Evolutionary conservation across 2,329 filamentous ascomycete species (phyloP).

Genomic region (Colletotrichum plurivorum): DNA sequence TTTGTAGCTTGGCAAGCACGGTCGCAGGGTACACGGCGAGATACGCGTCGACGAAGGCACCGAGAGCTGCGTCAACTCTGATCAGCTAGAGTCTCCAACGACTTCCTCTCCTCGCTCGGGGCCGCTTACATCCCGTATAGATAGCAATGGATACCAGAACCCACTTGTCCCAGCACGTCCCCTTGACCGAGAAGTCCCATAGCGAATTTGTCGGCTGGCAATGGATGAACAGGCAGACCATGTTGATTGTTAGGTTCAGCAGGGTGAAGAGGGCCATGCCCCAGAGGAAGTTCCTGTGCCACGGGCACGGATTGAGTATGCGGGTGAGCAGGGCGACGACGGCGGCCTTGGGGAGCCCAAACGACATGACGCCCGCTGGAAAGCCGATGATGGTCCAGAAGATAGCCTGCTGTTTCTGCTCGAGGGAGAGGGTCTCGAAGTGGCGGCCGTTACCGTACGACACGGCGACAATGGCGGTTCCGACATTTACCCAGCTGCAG

Average conservation of each 20-base stretch:
- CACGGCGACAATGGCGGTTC: constrained; percentile 52
- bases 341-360: constrained; percentile 58
- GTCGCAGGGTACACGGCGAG: constrained; percentile 57
- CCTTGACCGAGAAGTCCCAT: constrained; percentile 53
- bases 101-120: not conserved
- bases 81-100: not conserved
- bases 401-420: constrained; percentile 49
- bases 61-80: constrained; percentile 44
- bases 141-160: constrained; percentile 57
- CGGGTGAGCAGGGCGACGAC: constrained; percentile 55
- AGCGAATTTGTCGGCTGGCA: constrained; percentile 55
- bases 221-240: constrained; percentile 58
- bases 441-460: constrained; percentile 57
- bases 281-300: constrained; percentile 55
- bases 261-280: constrained; percentile 48
- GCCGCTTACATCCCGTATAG: constrained; percentile 53
- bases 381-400: constrained; percentile 55
- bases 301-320: constrained; percentile 53
- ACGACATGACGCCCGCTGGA: constrained; percentile 54
- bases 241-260: constrained; percentile 50
- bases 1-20: constrained; percentile 53
- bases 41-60: constrained; percentile 57
- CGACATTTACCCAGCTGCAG: constrained; percentile 51
- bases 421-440: constrained; percentile 46
- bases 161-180: constrained; percentile 51